These are phyloP conservation scores for Aureococcus anophagefferens DNA, from an alignment of 108 stramenopile genomes.

Conservation along the genomic window DNA sequence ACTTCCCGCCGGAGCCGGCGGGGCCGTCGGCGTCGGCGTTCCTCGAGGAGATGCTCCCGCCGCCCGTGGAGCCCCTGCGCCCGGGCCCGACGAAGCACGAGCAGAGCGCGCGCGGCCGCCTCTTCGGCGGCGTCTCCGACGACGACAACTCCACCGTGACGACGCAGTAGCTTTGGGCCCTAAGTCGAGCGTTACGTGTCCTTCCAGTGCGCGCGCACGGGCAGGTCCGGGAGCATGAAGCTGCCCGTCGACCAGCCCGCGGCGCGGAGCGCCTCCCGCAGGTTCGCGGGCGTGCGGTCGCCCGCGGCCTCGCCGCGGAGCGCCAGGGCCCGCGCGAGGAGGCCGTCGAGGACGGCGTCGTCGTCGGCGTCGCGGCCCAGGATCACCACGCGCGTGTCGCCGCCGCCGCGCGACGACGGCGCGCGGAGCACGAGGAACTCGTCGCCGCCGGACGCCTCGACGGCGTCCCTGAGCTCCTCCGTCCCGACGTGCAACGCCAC, in stretches of 20 bases:
- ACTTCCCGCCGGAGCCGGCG: too few relatives aligned
- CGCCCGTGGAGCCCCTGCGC: too few relatives aligned
- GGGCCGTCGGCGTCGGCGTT: too few relatives aligned
- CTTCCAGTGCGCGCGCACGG: background rate
- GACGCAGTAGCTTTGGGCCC: too few relatives aligned
- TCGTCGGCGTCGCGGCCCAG: constrained; percentile 18
- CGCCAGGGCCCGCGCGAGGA: constrained; percentile 15
- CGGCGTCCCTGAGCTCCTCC: background rate
- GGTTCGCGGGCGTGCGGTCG: constrained; percentile 1
- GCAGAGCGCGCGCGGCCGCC: too few relatives aligned
- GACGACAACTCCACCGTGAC: too few relatives aligned
- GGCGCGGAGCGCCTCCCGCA: background rate
- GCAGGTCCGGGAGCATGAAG: background rate
- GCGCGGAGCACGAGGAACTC: constrained; percentile 17
- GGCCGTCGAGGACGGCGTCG: constrained; percentile 10
- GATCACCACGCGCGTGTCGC: constrained; percentile 8
- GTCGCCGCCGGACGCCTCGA: constrained; percentile 5
- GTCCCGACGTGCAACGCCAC: background rate
- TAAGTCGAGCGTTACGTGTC: too few relatives aligned
- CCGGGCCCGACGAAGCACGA: too few relatives aligned
- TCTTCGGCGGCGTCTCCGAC: too few relatives aligned
- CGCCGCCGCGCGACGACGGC: background rate
- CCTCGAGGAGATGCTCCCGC: too few relatives aligned
- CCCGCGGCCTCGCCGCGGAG: background rate
- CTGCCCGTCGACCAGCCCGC: background rate